Conservation (phyloP, 495 filamentous ascomycete species). For the Neurospora sublineolata region DNA sequence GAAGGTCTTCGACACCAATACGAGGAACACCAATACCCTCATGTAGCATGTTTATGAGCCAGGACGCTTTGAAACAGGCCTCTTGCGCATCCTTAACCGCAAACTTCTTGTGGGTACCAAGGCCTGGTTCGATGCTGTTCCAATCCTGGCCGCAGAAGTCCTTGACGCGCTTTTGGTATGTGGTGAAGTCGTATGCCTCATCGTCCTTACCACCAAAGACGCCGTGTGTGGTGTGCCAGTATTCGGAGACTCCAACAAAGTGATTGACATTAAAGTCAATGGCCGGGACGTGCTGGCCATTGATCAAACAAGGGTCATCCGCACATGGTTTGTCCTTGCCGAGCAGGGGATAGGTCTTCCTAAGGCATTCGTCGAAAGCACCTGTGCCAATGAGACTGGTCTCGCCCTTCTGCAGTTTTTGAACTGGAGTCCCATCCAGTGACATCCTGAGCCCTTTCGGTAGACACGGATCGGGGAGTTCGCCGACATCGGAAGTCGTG, state of each 20-base stretch:
- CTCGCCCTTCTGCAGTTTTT: conserved; percentile 15
- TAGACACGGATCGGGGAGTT: conserved; percentile 86
- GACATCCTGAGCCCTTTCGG: conserved; percentile 64
- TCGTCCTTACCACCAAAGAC: conserved; percentile 77
- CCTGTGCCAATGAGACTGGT: conserved; percentile 65
- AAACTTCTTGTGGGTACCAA: conserved; percentile 41
- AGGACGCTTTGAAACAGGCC: conserved; percentile 95
- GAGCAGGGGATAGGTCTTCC: conserved; percentile 70
- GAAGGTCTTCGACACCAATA: conserved; percentile 59
- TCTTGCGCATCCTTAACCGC: conserved; percentile 63
- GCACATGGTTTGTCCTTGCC: conserved; percentile 80
- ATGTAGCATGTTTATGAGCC: conserved; percentile 93
- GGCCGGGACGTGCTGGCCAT: conserved; percentile 81
- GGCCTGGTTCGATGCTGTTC: conserved; percentile 54
- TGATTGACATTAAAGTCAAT: conserved; percentile 98
- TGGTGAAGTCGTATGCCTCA: conserved; percentile 81
- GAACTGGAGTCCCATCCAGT: conserved; percentile 42
- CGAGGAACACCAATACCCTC: conserved; percentile 90
- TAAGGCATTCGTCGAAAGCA: conserved; percentile 72
- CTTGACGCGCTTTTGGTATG: conserved; percentile 75
- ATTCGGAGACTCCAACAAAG: conserved; percentile 95
- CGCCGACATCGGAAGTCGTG: conserved; percentile 39
- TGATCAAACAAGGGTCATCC: conserved; percentile 76
- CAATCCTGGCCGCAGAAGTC: conserved; percentile 81
- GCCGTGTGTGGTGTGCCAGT: conserved; percentile 97